These are phyloP conservation scores for Rhizopogon vesiculosus DNA, from an alignment of 768 basidiomycete species.

Conservation along the genomic window DNA sequence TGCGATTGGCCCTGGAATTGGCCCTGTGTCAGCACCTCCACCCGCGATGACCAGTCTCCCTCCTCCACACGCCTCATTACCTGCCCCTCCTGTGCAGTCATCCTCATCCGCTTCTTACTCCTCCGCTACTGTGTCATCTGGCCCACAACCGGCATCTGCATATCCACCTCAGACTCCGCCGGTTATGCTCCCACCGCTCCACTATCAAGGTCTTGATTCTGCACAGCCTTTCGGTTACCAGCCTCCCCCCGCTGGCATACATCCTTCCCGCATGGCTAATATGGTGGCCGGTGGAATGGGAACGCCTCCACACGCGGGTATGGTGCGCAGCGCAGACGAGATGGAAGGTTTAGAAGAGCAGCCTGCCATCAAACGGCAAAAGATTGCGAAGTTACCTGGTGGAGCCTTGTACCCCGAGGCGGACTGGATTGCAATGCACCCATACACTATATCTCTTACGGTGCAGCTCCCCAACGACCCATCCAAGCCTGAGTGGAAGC, in stretches of 20 bases:
- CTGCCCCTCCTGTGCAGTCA: conserved; percentile 56
- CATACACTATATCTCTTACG: conserved; percentile 82
- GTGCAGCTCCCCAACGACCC: conserved; percentile 82
- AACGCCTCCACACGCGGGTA: conserved; percentile 50
- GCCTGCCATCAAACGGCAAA: conserved; percentile 84
- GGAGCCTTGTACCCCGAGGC: conserved; percentile 81
- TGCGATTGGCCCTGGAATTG: conserved; percentile 85
- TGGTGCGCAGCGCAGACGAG: conserved; percentile 76
- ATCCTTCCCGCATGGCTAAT: conserved; percentile 61
- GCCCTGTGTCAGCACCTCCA: conserved; percentile 70
- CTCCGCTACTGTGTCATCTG: conserved; percentile 86
- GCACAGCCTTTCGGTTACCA: conserved; percentile 78
- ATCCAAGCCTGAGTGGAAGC: conserved; percentile 89
- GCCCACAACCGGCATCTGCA: conserved; percentile 83
- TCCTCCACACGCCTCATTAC: conserved; percentile 67
- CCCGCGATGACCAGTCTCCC: conserved; percentile 59
- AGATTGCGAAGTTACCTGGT: conserved; percentile 79
- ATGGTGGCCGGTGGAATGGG: conserved; percentile 47
- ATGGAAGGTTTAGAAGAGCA: conserved; percentile 70
- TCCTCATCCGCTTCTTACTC: conserved; percentile 47
- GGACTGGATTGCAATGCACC: conserved; percentile 90
- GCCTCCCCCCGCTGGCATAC: conserved; percentile 64
- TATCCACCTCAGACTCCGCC: conserved; percentile 55
- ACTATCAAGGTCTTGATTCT: conserved; percentile 76
- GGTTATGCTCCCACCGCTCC: conserved; percentile 81